Conservation (phyloP, 2,329 filamentous ascomycete genomes). For the Phaeomoniella chlamydospora region DNA sequence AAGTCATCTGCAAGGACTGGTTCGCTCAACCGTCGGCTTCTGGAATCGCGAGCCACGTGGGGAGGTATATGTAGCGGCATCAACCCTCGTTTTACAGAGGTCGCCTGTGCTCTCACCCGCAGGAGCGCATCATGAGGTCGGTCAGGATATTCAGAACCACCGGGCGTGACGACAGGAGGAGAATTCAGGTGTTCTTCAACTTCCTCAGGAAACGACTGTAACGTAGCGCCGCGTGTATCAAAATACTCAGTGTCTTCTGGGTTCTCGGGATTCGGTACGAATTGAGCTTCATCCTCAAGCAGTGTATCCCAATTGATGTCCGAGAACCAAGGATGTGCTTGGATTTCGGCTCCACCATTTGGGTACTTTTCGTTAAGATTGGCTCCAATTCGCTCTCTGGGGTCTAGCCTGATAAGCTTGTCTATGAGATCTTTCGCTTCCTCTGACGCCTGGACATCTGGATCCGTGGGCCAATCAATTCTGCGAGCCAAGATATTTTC, state of each 20-base stretch:
- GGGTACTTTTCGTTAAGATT: constrained; percentile 71
- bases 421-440: constrained; percentile 95
- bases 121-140: constrained; percentile 90
- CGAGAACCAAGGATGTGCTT: constrained; percentile 75
- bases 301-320: constrained; percentile 81
- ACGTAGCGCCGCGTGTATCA: constrained; percentile 75
- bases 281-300: constrained; percentile 89
- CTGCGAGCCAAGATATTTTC: constrained; percentile 84
- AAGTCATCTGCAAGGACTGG: constrained; percentile 84
- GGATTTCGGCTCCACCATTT: constrained; percentile 82
- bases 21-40: constrained; percentile 78
- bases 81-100: constrained; percentile 73
- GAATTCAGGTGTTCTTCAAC: constrained; percentile 79
- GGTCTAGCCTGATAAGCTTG: constrained; percentile 72
- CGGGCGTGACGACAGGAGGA: constrained; percentile 44
- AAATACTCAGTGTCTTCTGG: constrained; percentile 98
- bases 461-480: constrained; percentile 83
- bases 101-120: constrained; percentile 66
- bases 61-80: constrained; percentile 95
- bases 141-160: constrained; percentile 64
- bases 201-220: constrained; percentile 86
- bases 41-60: constrained; percentile 72
- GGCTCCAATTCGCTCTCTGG: constrained; percentile 65
- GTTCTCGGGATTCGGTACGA: constrained; percentile 82
- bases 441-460: constrained; percentile 58